Conservation (phyloP, 192 early-diverging fungal genomes). For the Podila verticillata region DNA sequence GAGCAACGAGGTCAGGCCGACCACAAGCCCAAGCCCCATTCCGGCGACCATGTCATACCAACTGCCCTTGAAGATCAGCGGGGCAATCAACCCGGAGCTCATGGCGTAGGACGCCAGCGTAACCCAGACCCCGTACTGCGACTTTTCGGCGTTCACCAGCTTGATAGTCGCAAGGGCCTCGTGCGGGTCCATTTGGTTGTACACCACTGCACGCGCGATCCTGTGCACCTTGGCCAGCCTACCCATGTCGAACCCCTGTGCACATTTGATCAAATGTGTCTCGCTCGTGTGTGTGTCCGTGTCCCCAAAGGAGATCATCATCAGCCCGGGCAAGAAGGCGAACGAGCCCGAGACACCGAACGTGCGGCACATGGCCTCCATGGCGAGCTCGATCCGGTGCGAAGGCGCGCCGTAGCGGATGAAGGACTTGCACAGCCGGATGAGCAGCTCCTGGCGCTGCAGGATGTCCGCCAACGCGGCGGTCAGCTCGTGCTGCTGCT, state of each 20-base stretch:
- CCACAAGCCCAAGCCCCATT: constrained; percentile 51
- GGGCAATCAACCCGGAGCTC: constrained; percentile 66
- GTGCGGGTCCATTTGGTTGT: constrained; percentile 59
- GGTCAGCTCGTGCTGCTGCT: constrained; percentile 24
- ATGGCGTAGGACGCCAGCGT: constrained; percentile 56
- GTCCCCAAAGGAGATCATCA: constrained; percentile 81
- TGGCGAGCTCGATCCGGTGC: constrained; percentile 58
- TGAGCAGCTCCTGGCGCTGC: constrained; percentile 56
- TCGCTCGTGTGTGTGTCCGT: constrained; percentile 80
- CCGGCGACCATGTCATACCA: constrained; percentile 68
- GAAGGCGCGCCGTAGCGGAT: constrained; percentile 62
- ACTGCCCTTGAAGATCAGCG: constrained; percentile 74
- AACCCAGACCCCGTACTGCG: constrained; percentile 65
- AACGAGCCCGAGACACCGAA: constrained; percentile 75
- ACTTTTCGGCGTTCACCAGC: constrained; percentile 65
- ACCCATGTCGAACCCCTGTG: constrained; percentile 72
- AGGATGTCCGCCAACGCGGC: constrained; percentile 49
- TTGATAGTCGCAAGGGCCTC: constrained; percentile 63
- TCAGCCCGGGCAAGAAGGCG: constrained; percentile 72
- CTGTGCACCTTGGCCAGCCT: constrained; percentile 71
- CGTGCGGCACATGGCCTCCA: constrained; percentile 55
- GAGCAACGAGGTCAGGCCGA: constrained; percentile 66
- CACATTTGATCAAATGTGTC: constrained; percentile 72
- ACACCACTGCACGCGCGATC: constrained; percentile 64
- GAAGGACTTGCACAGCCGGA: constrained; percentile 59